These are phyloP conservation scores for Eremochloa ophiuroides DNA, from an alignment of 176 grass and related monocot genomes.

Conservation along the genomic window DNA sequence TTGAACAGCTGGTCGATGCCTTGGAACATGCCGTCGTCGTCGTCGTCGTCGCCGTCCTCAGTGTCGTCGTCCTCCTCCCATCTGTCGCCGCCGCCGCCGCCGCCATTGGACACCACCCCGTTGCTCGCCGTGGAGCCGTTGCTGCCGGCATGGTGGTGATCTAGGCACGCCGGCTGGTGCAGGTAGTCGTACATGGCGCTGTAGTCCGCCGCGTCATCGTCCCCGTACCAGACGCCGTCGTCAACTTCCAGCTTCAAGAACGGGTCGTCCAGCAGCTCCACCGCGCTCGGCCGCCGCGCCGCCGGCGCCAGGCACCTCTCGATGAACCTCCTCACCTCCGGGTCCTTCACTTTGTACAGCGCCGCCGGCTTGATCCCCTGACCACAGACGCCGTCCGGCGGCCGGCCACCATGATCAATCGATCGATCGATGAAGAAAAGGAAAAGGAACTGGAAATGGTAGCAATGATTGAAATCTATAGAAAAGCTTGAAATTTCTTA, in stretches of 20 bases:
- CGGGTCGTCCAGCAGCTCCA: conserved; percentile 59
- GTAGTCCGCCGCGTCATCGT: background rate
- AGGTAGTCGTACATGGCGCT: conserved; percentile 19
- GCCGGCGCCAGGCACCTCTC: conserved; percentile 53
- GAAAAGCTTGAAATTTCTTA: conserved; percentile 13
- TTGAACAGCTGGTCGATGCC: conserved; percentile 63
- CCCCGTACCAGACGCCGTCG: background rate
- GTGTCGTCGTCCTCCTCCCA: background rate
- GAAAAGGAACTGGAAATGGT: background rate
- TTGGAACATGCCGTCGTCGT: conserved; percentile 16
- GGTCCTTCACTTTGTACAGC: conserved; percentile 51
- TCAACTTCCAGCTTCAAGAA: conserved; percentile 45
- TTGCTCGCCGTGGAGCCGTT: conserved; percentile 26
- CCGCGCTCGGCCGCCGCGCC: conserved; percentile 44
- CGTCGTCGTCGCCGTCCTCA: background rate
- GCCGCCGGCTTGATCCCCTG: conserved; percentile 75
- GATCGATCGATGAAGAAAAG: background rate
- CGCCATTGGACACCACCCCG: background rate
- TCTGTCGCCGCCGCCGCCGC: background rate
- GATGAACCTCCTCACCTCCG: conserved; percentile 52
- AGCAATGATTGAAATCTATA: too few relatives aligned
- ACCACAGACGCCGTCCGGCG: background rate
- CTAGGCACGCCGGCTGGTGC: conserved; percentile 24
- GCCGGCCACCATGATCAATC: background rate
- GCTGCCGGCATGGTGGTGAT: background rate